phyloP scores from a whole-genome alignment of 352 stramenopile species.

The Phytophthora citricola region DNA sequence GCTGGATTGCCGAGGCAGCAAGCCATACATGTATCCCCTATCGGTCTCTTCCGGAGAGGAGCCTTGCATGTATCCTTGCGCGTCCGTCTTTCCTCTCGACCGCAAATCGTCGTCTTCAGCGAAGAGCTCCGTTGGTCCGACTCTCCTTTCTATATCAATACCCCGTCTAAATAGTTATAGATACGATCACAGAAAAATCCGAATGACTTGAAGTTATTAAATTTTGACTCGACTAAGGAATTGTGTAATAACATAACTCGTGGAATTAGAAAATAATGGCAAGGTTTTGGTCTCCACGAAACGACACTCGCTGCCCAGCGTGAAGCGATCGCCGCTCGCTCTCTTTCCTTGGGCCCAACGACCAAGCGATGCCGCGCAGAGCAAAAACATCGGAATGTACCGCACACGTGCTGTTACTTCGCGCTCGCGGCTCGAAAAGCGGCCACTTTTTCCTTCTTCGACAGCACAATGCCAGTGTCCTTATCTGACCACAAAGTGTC shows the following conservation, averaged over 20 bases:
- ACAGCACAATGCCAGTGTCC: conserved; percentile 25
- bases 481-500: conserved; percentile 43
- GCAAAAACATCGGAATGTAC: conserved; percentile 1
- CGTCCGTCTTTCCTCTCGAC: conserved; percentile 27
- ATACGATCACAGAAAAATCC: conserved; percentile 1
- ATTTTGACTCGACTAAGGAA: neutral
- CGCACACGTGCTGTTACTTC: conserved; percentile 8
- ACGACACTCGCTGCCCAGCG: conserved; percentile 1
- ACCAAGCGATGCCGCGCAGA: conserved; percentile 10
- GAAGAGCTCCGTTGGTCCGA: conserved; percentile 13
- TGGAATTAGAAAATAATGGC: neutral
- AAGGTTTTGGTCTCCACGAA: neutral
- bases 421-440: neutral
- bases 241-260: neutral
- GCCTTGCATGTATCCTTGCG: conserved; percentile 25
- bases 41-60: conserved; percentile 14
- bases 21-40: neutral
- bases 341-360: conserved; percentile 4
- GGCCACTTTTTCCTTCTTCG: conserved; percentile 10
- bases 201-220: neutral
- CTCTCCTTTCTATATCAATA: conserved; percentile 5
- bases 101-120: conserved; percentile 24
- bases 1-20: neutral
- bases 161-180: neutral
- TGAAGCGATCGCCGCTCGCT: conserved; percentile 5